A percentile compares a stretch with the other conserved stretches of the same genome.
Evolutionary conservation across 164 flowering plant genomes (phyloP).

Genomic region (Akebia trifoliata): DNA sequence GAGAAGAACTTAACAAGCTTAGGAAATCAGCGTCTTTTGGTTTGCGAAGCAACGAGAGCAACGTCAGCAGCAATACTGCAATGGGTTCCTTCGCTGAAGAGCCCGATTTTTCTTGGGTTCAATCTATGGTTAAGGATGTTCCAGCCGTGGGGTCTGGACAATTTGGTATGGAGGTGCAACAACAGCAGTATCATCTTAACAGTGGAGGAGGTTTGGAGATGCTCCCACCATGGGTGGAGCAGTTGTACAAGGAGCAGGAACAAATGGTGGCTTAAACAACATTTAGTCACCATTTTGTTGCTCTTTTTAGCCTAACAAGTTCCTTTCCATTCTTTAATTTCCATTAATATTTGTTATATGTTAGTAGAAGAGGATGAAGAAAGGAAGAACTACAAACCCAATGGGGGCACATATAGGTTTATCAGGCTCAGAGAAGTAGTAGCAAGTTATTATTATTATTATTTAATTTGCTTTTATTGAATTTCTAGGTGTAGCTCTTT

Average conservation of each 20-base stretch:
- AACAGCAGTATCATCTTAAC: conserved; percentile 17
- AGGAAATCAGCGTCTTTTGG: conserved; percentile 85
- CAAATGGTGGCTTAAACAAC: conserved; percentile 73
- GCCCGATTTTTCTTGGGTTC: conserved; percentile 92
- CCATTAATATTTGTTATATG: conserved; percentile 18
- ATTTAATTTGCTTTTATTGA: too few relatives aligned
- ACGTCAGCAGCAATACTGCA: conserved; percentile 1
- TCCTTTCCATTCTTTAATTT: conserved; percentile 19
- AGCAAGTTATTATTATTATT: too few relatives aligned
- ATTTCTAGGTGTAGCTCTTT: too few relatives aligned
- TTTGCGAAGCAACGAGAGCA: conserved; percentile 30
- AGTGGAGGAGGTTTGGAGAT: conserved; percentile 29
- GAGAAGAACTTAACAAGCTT: conserved; percentile 73
- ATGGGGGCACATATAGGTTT: neutral
- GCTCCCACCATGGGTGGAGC: conserved; percentile 67
- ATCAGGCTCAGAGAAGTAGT: too few relatives aligned
- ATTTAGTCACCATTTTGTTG: neutral
- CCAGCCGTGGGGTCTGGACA: conserved; percentile 26
- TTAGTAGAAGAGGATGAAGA: neutral
- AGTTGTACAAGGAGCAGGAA: conserved; percentile 86
- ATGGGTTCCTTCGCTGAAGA: conserved; percentile 27
- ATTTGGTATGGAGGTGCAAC: conserved; percentile 22
- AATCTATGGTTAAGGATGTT: conserved; percentile 73
- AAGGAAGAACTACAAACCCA: too few relatives aligned
- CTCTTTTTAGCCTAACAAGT: conserved; percentile 21